Evolutionary conservation across 371 early-diverging fungal species (phyloP).

Genomic region (Lichtheimia hyalospora): DNA sequence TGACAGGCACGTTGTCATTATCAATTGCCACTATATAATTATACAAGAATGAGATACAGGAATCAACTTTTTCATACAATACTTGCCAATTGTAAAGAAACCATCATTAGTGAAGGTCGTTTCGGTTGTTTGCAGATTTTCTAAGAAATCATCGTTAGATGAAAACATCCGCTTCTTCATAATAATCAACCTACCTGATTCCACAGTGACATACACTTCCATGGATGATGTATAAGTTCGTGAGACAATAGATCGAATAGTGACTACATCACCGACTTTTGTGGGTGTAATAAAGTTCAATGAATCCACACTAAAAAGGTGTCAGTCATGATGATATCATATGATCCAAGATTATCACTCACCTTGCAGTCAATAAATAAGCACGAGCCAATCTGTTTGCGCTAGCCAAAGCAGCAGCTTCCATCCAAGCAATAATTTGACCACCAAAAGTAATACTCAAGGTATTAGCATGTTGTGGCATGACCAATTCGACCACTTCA

Average conservation of each 20-base stretch:
- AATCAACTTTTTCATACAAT: constrained; percentile 2
- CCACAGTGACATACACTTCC: constrained; percentile 65
- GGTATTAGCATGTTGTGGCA: constrained; percentile 79
- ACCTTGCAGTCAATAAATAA: constrained; percentile 65
- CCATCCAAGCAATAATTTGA: constrained; percentile 82
- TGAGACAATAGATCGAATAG: constrained; percentile 58
- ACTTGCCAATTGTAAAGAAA: constrained; percentile 58
- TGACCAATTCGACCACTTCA: constrained; percentile 66
- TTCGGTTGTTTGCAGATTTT: constrained; percentile 57
- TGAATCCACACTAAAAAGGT: constrained; percentile 44
- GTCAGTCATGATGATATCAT: neutral
- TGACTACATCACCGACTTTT: constrained; percentile 61
- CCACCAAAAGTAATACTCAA: constrained; percentile 78
- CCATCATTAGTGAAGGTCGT: constrained; percentile 63
- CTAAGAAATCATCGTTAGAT: constrained; percentile 14
- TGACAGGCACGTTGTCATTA: constrained; percentile 38
- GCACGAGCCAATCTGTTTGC: constrained; percentile 61
- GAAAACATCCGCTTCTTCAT: neutral
- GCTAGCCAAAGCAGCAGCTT: constrained; percentile 63
- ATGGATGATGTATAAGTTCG: constrained; percentile 57
- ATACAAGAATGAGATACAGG: neutral
- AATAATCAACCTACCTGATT: constrained; percentile 35
- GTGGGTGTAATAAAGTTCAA: constrained; percentile 55
- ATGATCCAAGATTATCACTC: neutral
- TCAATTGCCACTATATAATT: constrained; percentile 46